A percentile compares a stretch with the other conserved stretches of the same genome.
phyloP scores from a whole-genome alignment of 192 early-diverging fungal genomes.

The Backusella mclennaniae region DNA sequence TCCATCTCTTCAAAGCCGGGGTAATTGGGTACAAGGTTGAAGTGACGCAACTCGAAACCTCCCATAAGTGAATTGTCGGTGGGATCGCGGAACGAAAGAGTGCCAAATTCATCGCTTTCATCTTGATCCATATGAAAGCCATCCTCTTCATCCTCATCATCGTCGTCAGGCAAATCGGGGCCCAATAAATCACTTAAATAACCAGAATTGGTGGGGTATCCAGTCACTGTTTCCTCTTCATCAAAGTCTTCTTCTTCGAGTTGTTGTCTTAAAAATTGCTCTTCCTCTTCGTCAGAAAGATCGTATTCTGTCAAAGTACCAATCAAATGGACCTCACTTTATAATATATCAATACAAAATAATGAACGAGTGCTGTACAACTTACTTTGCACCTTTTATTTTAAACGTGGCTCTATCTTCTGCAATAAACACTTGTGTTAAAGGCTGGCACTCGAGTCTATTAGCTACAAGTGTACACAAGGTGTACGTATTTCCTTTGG shows the following conservation, averaged over 20 bases:
- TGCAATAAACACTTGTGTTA: neutral
- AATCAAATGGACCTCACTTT: neutral
- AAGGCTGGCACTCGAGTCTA: neutral
- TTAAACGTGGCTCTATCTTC: slow-evolving; percentile 12
- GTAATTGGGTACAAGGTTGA: neutral
- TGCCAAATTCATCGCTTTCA: neutral
- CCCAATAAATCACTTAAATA: slow-evolving; percentile 11
- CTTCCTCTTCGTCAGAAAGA: neutral
- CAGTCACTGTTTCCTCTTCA: neutral
- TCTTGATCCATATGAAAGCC: neutral
- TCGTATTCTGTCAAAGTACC: neutral
- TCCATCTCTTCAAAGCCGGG: neutral
- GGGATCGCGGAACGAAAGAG: slow-evolving; percentile 16
- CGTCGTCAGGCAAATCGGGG: slow-evolving; percentile 10
- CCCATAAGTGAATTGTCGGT: slow-evolving; percentile 14
- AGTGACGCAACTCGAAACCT: slow-evolving; percentile 17
- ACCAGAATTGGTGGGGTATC: neutral
- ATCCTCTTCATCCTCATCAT: neutral
- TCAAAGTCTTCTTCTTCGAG: neutral
- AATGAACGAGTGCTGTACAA: neutral
- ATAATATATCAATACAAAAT: neutral
- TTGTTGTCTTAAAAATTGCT: no score
- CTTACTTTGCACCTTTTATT: slow-evolving; percentile 12
- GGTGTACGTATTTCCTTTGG: neutral
- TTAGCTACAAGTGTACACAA: neutral